Conservation (phyloP, 352 stramenopile genomes). For the Globisporangium abappressorium region DNA sequence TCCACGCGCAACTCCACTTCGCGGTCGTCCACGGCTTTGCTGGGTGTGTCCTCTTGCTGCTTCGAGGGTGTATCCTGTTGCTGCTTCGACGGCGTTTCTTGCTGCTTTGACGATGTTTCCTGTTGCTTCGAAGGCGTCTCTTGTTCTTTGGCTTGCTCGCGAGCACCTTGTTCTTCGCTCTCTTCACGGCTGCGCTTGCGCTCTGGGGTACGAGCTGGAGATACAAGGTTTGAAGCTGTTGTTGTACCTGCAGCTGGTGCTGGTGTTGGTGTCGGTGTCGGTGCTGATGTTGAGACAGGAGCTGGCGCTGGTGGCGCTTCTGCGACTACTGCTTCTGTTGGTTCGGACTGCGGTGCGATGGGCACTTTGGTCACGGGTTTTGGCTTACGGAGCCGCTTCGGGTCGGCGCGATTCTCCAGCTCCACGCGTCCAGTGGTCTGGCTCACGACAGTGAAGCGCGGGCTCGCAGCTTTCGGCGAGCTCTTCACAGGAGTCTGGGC, state of each 20-base stretch:
- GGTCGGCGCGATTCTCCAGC: constrained; percentile 14
- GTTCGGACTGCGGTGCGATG: neutral
- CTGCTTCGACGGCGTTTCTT: neutral
- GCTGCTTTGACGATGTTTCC: neutral
- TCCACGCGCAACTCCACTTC: constrained; percentile 13
- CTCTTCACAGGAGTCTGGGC: neutral
- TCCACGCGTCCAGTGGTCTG: constrained; percentile 16
- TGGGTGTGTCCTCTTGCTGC: neutral
- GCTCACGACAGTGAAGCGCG: constrained; percentile 16
- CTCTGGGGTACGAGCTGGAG: neutral
- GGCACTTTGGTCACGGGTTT: neutral
- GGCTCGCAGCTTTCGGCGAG: neutral
- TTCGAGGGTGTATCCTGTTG: neutral
- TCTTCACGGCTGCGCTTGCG: neutral
- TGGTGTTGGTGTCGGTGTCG: neutral
- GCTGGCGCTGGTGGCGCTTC: neutral
- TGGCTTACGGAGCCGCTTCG: neutral
- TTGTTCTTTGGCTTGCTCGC: neutral
- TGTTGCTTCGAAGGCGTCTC: neutral
- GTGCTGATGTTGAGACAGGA: neutral
- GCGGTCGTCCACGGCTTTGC: constrained; percentile 5
- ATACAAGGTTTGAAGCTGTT: neutral
- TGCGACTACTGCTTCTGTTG: neutral
- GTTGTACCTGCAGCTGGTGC: neutral
- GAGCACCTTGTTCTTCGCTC: neutral